phyloP scores from a whole-genome alignment of 176 grass and related monocot species.

The barley (Hordeum vulgare) region DNA sequence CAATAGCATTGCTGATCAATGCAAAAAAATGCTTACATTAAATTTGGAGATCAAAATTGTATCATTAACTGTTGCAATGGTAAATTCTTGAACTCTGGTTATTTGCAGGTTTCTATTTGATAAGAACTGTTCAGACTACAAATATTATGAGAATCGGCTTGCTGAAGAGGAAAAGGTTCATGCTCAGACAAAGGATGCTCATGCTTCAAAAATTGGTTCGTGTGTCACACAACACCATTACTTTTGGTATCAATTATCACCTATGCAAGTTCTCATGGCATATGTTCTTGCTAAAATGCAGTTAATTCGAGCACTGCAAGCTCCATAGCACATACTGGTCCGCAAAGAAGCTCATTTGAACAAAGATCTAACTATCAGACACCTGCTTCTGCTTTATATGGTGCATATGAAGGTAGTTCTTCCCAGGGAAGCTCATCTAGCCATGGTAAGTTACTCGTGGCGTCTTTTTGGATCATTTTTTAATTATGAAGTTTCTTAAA shows the following conservation, averaged over 20 bases:
- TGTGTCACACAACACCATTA: not conserved
- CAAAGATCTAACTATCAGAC: conserved; percentile 70
- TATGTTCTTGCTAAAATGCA: conserved; percentile 24
- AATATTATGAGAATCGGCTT: conserved; percentile 79
- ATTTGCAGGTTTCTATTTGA: conserved; percentile 93
- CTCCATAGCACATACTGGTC: conserved; percentile 38
- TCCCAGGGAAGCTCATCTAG: conserved; percentile 44
- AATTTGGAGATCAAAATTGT: conserved; percentile 2
- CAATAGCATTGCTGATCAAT: not conserved
- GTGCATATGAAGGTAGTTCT: conserved; percentile 48
- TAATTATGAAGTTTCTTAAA: not conserved
- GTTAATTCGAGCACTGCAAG: conserved; percentile 36
- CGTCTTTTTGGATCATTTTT: not conserved
- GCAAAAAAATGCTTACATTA: not conserved
- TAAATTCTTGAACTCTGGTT: conserved; percentile 1
- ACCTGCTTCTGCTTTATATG: conserved; percentile 78
- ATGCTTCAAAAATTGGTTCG: conserved; percentile 52
- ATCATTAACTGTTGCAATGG: not conserved
- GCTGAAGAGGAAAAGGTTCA: conserved; percentile 71
- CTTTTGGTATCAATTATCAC: not conserved
- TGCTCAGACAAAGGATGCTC: conserved; percentile 51
- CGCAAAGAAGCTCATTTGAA: conserved; percentile 48
- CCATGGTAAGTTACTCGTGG: conserved; percentile 31
- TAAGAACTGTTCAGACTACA: conserved; percentile 75
- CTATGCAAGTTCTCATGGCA: not conserved